Evolutionary conservation across 257 asterid species (phyloP).

Genomic region (Petunia secreta): DNA sequence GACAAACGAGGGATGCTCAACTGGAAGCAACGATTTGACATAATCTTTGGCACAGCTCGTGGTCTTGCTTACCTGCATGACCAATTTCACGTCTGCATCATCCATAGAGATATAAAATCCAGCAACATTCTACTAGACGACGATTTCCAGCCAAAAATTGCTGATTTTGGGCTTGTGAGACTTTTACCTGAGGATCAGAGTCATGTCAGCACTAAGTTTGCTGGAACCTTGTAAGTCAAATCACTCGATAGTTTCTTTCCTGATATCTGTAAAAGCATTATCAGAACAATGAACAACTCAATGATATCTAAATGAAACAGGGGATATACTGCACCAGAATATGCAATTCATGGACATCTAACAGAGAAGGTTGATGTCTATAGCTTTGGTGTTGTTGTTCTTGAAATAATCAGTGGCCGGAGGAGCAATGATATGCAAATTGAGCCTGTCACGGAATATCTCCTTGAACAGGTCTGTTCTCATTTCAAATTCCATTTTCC

Average conservation of each 20-base stretch:
- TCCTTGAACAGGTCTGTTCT: slow-evolving; percentile 62
- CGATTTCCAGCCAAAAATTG: slow-evolving; percentile 68
- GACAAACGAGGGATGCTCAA: slow-evolving; percentile 61
- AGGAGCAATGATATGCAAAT: slow-evolving; percentile 50
- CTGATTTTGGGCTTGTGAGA: slow-evolving; percentile 83
- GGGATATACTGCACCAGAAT: slow-evolving; percentile 91
- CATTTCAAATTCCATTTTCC: not conserved
- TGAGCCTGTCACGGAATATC: slow-evolving; percentile 62
- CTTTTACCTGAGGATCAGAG: slow-evolving; percentile 75
- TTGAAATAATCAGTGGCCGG: slow-evolving; percentile 76
- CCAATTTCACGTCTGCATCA: slow-evolving; percentile 67
- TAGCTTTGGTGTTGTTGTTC: slow-evolving; percentile 75
- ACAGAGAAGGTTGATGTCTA: slow-evolving; percentile 84
- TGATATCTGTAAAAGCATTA: not conserved
- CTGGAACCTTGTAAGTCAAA: slow-evolving; percentile 77
- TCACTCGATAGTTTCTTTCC: not conserved
- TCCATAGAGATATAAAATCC: slow-evolving; percentile 83
- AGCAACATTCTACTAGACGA: slow-evolving; percentile 67
- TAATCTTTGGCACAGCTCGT: slow-evolving; percentile 75
- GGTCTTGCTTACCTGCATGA: slow-evolving; percentile 83
- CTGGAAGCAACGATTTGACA: slow-evolving; percentile 78
- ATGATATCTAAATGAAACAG: slow-evolving; percentile 35
- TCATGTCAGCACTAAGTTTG: slow-evolving; percentile 86
- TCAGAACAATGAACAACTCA: not conserved
- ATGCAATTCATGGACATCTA: slow-evolving; percentile 78